These are phyloP conservation scores for Fusarium compactum DNA, from an alignment of 2,329 filamentous ascomycete genomes.

Conservation along the genomic window DNA sequence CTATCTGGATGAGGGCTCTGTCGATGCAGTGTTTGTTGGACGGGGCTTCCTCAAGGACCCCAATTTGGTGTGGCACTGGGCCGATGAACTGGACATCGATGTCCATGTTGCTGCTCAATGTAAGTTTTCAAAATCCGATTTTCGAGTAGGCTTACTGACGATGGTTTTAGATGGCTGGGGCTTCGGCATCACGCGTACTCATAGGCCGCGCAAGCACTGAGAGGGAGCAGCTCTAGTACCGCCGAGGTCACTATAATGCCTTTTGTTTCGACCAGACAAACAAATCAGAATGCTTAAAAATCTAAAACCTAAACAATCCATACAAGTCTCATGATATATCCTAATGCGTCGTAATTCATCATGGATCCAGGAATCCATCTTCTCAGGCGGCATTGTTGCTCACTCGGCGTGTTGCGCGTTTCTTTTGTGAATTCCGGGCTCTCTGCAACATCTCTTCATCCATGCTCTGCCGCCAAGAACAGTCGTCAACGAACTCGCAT, in stretches of 20 bases:
- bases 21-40: constrained; percentile 63
- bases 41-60: constrained; percentile 68
- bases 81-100: constrained; percentile 62
- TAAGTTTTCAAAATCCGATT: constrained; percentile 7
- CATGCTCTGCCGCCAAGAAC: constrained; percentile 80
- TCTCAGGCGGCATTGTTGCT: constrained; percentile 8
- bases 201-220: constrained; percentile 42
- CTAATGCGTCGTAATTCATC: constrained; percentile 37
- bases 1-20: constrained; percentile 56
- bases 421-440: constrained; percentile 39
- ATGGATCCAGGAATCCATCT: constrained; percentile 10
- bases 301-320: not conserved
- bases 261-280: not conserved
- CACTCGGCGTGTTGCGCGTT: constrained; percentile 36
- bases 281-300: not conserved
- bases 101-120: constrained; percentile 58
- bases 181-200: constrained; percentile 44
- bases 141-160: not conserved
- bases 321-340: not conserved
- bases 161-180: constrained; percentile 43
- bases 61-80: constrained; percentile 64
- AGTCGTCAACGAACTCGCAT: constrained; percentile 85
- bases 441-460: constrained; percentile 65
- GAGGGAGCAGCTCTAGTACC: not conserved
- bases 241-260: not conserved